Evolutionary conservation across 225 moss, liverwort and hornwort species (phyloP), one percentile per base, ranked within the genome.

Genomic region (Ulota crispa): DNA sequence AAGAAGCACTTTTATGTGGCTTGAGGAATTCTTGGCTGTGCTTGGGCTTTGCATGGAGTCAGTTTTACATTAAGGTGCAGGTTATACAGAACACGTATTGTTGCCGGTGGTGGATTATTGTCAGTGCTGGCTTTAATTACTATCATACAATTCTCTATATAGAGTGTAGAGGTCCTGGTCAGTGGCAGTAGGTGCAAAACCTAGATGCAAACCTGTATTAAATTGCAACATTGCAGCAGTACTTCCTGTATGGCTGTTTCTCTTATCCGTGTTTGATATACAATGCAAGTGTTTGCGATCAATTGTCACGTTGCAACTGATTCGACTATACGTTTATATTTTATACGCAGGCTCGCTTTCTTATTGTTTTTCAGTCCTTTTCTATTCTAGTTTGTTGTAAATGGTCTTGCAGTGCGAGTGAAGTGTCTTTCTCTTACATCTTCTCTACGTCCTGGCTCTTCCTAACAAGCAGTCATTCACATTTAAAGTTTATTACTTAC

Each of bases 121-220:
- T 65, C 52, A 36, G 36, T 26, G 69, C 73, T 70, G 82, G 64
- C 56, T 36, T 7, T 70, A 30, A 34, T 75, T 64, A 14, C n/a
- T 13, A 14, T n/a, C 63, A 70, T 57, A n/a, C 70, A 64, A 64
- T 86, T 86, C 15, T 28, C 54, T 76, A 76, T 23, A 66, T 72
- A 83, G 80, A 83, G 57, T 72, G 31, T 30, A 39, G 5, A 55
- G 61, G 69, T 50, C 59, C 4, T 60, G 19, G 64, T 71, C 2
- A 36, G 21, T 75, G 63, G 75, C 42, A 45, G 12, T 55, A 23
- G 15, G 54, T 55, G 57, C 57, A 41, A 39, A 39, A 53, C 27
- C 34, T 80, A 39, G 70, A 69, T 80, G 84, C 83, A 66, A 83
- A 47, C 47, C 78, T 83, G 56, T 66, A 72, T 65, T 21, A 73